Evolutionary conservation across 176 grass and related monocot species (phyloP).

Genomic region (Carex myosuroides): DNA sequence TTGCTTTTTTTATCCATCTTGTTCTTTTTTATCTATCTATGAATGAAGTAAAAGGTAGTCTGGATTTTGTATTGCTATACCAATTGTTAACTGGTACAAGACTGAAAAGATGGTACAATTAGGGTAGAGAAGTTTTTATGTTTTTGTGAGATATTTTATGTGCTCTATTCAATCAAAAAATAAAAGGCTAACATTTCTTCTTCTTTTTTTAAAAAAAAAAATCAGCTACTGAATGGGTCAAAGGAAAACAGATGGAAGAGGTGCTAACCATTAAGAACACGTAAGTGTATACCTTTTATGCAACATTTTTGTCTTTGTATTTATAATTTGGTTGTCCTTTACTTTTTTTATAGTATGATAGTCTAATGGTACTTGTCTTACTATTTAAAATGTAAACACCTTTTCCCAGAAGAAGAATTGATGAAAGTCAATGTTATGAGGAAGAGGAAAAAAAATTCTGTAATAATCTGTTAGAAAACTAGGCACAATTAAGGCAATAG

Average conservation of each 20-base stretch:
- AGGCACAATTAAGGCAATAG: not conserved
- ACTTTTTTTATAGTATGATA: not conserved
- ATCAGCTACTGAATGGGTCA: slow-evolving; percentile 98
- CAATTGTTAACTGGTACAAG: not conserved
- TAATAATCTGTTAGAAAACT: not conserved
- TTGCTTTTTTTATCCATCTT: not conserved
- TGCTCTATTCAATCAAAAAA: not conserved
- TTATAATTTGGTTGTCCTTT: not conserved
- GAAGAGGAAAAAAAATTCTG: not conserved
- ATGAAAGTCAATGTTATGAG: not conserved
- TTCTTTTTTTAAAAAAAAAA: not conserved
- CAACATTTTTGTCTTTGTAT: not conserved
- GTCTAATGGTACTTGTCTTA: not conserved
- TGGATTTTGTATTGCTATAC: not conserved
- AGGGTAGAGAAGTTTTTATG: not conserved
- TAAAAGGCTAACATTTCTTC: not conserved
- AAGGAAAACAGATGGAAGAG: slow-evolving; percentile 91
- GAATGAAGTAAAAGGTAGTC: not conserved
- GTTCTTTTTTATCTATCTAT: not conserved
- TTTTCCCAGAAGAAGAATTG: not conserved
- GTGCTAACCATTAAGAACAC: slow-evolving; percentile 91
- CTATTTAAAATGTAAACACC: not conserved
- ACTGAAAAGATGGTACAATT: not conserved
- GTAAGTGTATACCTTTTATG: slow-evolving; percentile 30
- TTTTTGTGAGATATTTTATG: not conserved